Evolutionary conservation across 345 rosid species (phyloP).

Genomic region (Kandelia obovata): DNA sequence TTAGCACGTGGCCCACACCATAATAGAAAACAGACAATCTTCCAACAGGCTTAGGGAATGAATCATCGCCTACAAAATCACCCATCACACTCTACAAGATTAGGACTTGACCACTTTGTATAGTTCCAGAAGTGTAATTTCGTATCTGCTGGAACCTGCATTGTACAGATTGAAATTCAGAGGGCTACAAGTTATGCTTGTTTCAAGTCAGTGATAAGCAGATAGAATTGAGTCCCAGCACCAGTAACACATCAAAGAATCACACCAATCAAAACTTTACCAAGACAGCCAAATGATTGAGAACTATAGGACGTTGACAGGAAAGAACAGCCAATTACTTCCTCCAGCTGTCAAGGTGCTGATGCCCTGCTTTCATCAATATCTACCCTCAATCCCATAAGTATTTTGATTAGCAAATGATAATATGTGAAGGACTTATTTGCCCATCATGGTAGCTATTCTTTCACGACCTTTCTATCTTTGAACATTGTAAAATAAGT

Average conservation of each 20-base stretch:
- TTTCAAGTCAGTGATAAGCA: too few relatives aligned
- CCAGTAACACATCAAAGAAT: too few relatives aligned
- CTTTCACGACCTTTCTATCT: neutral
- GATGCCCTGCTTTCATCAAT: neutral
- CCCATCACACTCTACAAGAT: conserved; percentile 22
- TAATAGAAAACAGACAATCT: conserved; percentile 72
- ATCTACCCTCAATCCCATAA: neutral
- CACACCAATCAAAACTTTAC: too few relatives aligned
- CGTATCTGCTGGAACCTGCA: conserved; percentile 3
- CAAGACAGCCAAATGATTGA: neutral
- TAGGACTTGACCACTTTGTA: neutral
- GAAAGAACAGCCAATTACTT: neutral
- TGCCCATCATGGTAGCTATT: neutral
- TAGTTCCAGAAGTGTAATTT: conserved; percentile 2
- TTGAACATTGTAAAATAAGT: neutral
- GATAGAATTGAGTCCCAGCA: too few relatives aligned
- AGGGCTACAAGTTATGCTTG: neutral
- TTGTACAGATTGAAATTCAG: neutral
- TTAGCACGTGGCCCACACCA: conserved; percentile 94
- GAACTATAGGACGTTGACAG: neutral
- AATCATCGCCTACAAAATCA: conserved; percentile 39
- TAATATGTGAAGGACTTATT: neutral
- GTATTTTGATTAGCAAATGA: neutral
- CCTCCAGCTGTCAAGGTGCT: neutral
- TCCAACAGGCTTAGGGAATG: conserved; percentile 53